phyloP scores from a whole-genome alignment of 2,329 filamentous ascomycete species.

The Apiospora sp. region DNA sequence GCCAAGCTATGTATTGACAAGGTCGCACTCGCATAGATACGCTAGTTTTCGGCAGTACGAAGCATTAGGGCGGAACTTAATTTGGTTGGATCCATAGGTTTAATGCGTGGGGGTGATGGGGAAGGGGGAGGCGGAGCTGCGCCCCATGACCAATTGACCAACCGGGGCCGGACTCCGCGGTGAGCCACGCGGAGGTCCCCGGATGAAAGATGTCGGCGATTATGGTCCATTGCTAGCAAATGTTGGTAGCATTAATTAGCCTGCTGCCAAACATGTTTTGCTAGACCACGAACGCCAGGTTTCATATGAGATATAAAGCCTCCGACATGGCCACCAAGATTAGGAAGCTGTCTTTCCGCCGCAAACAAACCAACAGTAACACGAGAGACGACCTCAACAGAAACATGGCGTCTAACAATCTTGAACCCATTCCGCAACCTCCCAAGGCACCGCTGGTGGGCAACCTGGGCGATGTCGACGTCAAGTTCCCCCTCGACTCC shows the following conservation, averaged over 20 bases:
- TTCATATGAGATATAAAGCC: neutral
- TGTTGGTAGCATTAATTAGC: neutral
- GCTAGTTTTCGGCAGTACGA: neutral
- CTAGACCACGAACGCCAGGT: neutral
- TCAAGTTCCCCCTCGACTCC: neutral
- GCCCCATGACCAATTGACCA: neutral
- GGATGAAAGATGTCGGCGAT: neutral
- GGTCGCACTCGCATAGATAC: neutral
- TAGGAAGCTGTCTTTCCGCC: neutral
- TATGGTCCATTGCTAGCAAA: neutral
- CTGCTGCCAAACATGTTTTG: too few relatives aligned
- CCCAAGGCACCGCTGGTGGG: neutral
- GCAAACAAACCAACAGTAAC: neutral
- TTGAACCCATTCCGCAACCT: conserved; percentile 2
- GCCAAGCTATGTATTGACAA: too few relatives aligned
- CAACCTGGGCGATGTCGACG: neutral
- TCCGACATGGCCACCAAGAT: too few relatives aligned
- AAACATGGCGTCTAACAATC: neutral
- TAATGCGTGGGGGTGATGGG: too few relatives aligned
- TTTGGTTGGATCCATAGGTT: neutral
- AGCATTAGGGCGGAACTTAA: neutral
- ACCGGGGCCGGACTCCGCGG: neutral
- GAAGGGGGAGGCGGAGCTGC: neutral
- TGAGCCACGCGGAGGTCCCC: neutral
- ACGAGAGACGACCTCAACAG: neutral